phyloP scores from a whole-genome alignment of 345 rosid genomes.

The Gossypium ekmanianum region DNA sequence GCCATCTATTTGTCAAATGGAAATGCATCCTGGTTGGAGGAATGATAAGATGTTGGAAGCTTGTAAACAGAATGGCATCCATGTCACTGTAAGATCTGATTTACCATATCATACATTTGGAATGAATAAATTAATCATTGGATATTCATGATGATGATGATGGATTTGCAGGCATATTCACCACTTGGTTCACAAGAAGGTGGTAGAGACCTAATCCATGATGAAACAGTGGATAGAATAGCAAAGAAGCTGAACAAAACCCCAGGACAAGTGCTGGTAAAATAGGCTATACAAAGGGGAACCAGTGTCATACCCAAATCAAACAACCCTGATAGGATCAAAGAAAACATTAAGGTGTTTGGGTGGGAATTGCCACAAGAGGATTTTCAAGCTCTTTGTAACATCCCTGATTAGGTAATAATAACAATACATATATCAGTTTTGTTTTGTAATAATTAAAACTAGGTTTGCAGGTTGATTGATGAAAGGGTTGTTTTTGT shows the following conservation, averaged over 20 bases:
- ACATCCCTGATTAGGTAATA: too few relatives aligned
- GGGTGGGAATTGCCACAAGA: constrained; percentile 48
- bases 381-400: constrained; percentile 44
- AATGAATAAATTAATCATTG: too few relatives aligned
- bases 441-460: too few relatives aligned
- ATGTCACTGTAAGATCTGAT: constrained; percentile 38
- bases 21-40: constrained; percentile 74
- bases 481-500: too few relatives aligned
- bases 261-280: constrained; percentile 46
- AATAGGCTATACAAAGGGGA: constrained; percentile 56
- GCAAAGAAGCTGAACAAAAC: constrained; percentile 54
- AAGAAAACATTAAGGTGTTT: constrained; percentile 44
- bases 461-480: too few relatives aligned
- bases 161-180: constrained; percentile 38
- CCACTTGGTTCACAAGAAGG: constrained; percentile 50
- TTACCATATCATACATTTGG: too few relatives aligned
- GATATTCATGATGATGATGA: neutral
- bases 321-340: constrained; percentile 41
- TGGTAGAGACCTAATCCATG: constrained; percentile 49
- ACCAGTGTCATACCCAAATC: constrained; percentile 56
- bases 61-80: constrained; percentile 42
- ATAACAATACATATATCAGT: too few relatives aligned
- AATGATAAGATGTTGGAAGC: constrained; percentile 49
- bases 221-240: constrained; percentile 36
- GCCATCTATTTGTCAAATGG: constrained; percentile 61